Evolutionary conservation across 2,329 filamentous ascomycete species (phyloP).

Genomic region (Pyrenochaeta sp.): DNA sequence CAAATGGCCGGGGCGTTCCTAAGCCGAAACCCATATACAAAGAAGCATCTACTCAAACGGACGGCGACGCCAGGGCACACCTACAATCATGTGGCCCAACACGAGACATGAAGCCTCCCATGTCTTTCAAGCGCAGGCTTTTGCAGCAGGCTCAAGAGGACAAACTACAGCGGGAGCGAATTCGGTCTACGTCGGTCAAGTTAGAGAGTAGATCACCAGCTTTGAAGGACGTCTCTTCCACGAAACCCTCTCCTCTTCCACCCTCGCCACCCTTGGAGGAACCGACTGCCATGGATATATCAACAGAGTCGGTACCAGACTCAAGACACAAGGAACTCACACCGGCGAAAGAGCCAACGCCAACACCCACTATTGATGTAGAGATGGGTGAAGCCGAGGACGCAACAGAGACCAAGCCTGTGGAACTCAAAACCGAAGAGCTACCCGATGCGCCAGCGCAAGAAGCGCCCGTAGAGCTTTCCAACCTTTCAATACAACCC

Average conservation of each 20-base stretch:
- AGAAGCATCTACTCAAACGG: slow-evolving; percentile 45
- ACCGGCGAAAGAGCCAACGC: slow-evolving; percentile 31
- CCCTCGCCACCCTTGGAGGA: slow-evolving; percentile 34
- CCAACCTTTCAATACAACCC: slow-evolving; percentile 39
- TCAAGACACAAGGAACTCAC: slow-evolving; percentile 28
- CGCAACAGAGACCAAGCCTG: slow-evolving; percentile 15
- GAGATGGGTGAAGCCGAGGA: slow-evolving; percentile 29
- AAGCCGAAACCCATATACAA: slow-evolving; percentile 44
- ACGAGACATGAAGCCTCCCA: slow-evolving; percentile 35
- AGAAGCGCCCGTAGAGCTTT: slow-evolving; percentile 26
- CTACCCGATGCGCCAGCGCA: slow-evolving; percentile 36
- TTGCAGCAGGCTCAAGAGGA: slow-evolving; percentile 49
- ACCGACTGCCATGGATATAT: slow-evolving; percentile 35
- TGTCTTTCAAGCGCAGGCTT: slow-evolving; percentile 48
- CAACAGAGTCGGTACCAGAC: slow-evolving; percentile 25
- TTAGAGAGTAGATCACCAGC: slow-evolving; percentile 42
- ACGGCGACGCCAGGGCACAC: slow-evolving; percentile 19
- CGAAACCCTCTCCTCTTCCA: slow-evolving; percentile 40
- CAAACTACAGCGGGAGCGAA: slow-evolving; percentile 46
- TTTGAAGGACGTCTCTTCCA: slow-evolving; percentile 41
- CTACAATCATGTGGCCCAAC: slow-evolving; percentile 18
- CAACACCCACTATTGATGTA: slow-evolving; percentile 19
- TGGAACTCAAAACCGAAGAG: slow-evolving; percentile 35
- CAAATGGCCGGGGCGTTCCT: slow-evolving; percentile 34
- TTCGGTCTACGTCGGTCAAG: slow-evolving; percentile 46